Base-by-base conservation (phyloP, 495 filamentous ascomycete species). In the Aspergillus avenaceus region DNA sequence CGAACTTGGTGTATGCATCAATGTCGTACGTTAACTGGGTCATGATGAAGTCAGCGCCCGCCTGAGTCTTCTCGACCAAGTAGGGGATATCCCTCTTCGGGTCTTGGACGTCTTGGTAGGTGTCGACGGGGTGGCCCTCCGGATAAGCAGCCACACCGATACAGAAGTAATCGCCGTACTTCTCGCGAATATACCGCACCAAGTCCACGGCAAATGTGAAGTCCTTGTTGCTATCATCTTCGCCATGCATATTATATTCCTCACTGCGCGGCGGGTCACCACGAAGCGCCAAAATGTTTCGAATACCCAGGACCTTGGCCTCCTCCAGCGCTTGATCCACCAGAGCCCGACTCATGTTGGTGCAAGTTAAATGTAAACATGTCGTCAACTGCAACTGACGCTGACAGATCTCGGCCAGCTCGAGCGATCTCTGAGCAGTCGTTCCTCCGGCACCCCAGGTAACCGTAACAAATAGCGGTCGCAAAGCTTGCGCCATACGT, bases 1-100 rank as follows among this genome's bases (percentile, higher is more conserved):
- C 92, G 64, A 90, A 97, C 28, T 72, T 73, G 38, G 81, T 74
- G 65, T 91, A 98, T 13, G 87, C 89, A 6, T 86, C 75, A 12
- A 88, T 77, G 59, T 97, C 90, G 65, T 92, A 98, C 71, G 97
- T 97, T 21, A 98, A 75, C 63, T 98, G 93, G n/a, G 95, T 97
- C 89, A 98, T 95, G 63, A 98, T 86, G 66, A 98, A 98, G 66
- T 97, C 95, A 18, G 92, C 95, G 0, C 93, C 93, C 4, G 93
- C 93, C 58, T 84, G 74, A 0, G 84, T 84, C 77, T 98, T 98
- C 50, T 96, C 91, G 24, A 96, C 79, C 41, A 98, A 74, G 61
- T 90, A 96, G 6, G 93, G 88, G 29, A 98, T 66, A 69, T 98
- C 93, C 36, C 84, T 82, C 52, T 79, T 75, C 0, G 88, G 75